phyloP scores from a whole-genome alignment of 805 yeast species.

The Saccharomycopsis selenospora region DNA sequence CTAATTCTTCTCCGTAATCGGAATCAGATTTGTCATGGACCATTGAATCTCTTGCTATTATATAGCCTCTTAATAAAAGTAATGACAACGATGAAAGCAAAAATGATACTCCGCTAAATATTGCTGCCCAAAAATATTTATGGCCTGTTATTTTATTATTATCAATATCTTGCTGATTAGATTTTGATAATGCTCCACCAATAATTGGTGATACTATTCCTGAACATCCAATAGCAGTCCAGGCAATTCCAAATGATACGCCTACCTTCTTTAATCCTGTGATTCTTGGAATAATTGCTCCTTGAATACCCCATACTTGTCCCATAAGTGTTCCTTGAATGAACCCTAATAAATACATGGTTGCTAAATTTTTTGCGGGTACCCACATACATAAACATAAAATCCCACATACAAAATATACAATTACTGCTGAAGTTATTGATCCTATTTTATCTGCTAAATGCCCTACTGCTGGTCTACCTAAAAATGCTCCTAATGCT shows the following conservation, averaged over 20 bases:
- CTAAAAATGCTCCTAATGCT: constrained; percentile 47
- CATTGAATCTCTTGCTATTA: constrained; percentile 41
- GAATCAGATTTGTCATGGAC: constrained; percentile 25
- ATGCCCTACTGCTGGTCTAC: constrained; percentile 50
- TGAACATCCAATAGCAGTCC: constrained; percentile 44
- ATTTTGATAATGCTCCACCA: constrained; percentile 44
- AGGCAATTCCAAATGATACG: constrained; percentile 42
- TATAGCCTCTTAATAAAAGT: constrained; percentile 45
- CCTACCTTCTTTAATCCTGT: constrained; percentile 48
- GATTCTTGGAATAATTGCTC: constrained; percentile 44
- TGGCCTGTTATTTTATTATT: constrained; percentile 23
- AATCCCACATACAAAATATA: constrained; percentile 34
- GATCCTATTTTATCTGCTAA: constrained; percentile 47
- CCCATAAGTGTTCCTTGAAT: constrained; percentile 56
- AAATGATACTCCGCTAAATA: constrained; percentile 54
- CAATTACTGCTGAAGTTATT: constrained; percentile 36
- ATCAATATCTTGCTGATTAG: constrained; percentile 17
- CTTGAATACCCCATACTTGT: constrained; percentile 47
- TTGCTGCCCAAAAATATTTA: constrained; percentile 43
- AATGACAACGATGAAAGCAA: constrained; percentile 38
- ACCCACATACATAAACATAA: constrained; percentile 47
- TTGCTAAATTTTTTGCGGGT: constrained; percentile 50
- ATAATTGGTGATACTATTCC: constrained; percentile 55
- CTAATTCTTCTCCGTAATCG: constrained; percentile 26
- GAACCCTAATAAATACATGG: constrained; percentile 45